Evolutionary conservation across 768 basidiomycete species (phyloP), one percentile per base, ranked within the genome.

Genomic region (Rhodotorula kratochvilovae): DNA sequence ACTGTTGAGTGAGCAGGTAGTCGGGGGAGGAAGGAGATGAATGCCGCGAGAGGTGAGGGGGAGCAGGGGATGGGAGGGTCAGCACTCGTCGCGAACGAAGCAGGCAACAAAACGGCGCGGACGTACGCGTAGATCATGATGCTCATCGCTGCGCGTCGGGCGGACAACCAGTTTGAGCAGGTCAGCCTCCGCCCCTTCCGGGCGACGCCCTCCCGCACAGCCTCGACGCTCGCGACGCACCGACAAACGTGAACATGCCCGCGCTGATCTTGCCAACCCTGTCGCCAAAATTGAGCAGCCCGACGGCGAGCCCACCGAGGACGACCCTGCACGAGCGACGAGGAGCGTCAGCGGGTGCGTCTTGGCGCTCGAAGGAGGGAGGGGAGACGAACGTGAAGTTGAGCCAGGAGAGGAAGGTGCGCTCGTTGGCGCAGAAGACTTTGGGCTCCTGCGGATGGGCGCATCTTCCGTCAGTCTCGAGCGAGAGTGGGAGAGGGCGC

Each of bases 281-380:
- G 81, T 98, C 96, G 71, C 96, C 96, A 83, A 99, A 99, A 81
- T 99, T 99, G 77, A 99, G 84, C 67, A 99, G 82, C 19, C 96
- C 96, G 23, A 98, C 93, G 3, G 93, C 90, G 57, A 99, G 85
- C 67, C 96, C 96, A 39, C 95, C 94, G 15, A 99, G 87, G 68
- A 99, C 92, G 81, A 98, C 92, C 51, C 94, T 93, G 80, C 96
- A 60, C 16, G 36, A 69, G 64, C 60, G 57, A 56, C n/a, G n/a
- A n/a, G n/a, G 66, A 53, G 33, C 56, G 33, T n/a, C 10, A 45
- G n/a, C 53, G 29, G 12, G 31, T 55, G 45, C 8, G 45, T 12
- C 45, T 46, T 46, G 17, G 17, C 15, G 16, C 45, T 16, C 27
- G 56, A 25, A 27, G 35, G 10, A 31, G 11, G 10, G 27, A 3